These are phyloP conservation scores for Penicillium glabrum DNA, from an alignment of 2,329 filamentous ascomycete genomes.

Conservation along the genomic window DNA sequence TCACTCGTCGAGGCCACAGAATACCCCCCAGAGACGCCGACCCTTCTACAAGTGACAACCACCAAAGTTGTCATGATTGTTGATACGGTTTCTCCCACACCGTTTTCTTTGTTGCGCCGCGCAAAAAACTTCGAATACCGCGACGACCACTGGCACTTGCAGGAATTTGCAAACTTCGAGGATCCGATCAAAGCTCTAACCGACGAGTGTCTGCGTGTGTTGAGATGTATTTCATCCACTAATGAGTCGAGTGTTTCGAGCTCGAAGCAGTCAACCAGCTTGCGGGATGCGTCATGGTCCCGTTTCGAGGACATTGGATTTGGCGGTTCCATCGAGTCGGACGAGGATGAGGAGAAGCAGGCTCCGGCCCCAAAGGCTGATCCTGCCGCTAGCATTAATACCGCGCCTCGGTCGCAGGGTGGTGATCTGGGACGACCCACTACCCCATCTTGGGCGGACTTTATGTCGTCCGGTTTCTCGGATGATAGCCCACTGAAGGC, in stretches of 20 bases:
- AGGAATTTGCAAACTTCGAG: constrained; percentile 82
- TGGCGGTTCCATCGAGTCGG: constrained; percentile 68
- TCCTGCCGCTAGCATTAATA: constrained; percentile 56
- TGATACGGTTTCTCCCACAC: constrained; percentile 88
- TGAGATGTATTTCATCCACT: constrained; percentile 81
- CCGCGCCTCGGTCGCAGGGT: constrained; percentile 66
- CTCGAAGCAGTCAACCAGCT: constrained; percentile 68
- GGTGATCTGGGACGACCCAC: constrained; percentile 75
- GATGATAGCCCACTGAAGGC: constrained; percentile 69
- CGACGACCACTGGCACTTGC: constrained; percentile 80
- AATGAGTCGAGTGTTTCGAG: constrained; percentile 80
- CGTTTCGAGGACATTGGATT: constrained; percentile 96
- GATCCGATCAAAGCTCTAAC: constrained; percentile 86
- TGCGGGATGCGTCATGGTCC: constrained; percentile 90
- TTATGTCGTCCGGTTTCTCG: constrained; percentile 87
- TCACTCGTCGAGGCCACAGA: constrained; percentile 88
- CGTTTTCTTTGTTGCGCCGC: constrained; percentile 84
- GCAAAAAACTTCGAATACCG: constrained; percentile 95
- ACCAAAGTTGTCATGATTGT: constrained; percentile 97
- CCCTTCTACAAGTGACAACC: constrained; percentile 74
- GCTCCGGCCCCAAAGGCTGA: constrained; percentile 31
- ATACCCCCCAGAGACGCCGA: constrained; percentile 81
- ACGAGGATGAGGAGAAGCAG: constrained; percentile 57
- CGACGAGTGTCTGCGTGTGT: constrained; percentile 88
- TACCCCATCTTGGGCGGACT: constrained; percentile 97